Conservation (phyloP, 805 yeast species). For the Candida mattraensis region DNA sequence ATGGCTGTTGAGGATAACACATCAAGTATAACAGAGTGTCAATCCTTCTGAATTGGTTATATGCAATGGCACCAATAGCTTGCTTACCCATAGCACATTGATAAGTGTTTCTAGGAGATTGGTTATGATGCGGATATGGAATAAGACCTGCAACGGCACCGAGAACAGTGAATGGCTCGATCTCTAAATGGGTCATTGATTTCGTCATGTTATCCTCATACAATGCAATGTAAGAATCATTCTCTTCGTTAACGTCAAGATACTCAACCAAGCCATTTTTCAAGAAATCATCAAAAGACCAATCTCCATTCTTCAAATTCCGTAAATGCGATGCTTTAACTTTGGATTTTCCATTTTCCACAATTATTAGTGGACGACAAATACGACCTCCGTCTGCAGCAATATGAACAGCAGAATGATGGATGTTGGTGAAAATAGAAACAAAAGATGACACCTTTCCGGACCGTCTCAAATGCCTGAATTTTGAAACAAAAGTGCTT, state of each 20-base stretch:
- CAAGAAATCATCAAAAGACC: constrained; percentile 91
- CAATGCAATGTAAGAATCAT: constrained; percentile 88
- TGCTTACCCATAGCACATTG: constrained; percentile 98
- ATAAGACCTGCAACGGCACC: constrained; percentile 93
- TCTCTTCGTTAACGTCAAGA: constrained; percentile 95
- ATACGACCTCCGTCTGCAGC: constrained; percentile 99
- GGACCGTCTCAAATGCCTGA: constrained; percentile 77
- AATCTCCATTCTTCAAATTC: constrained; percentile 60
- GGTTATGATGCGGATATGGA: constrained; percentile 92
- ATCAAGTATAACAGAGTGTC: constrained; percentile 90
- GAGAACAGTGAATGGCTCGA: constrained; percentile 89
- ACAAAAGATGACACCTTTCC: constrained; percentile 89
- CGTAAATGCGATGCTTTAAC: constrained; percentile 72
- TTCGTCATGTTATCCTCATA: constrained; percentile 66
- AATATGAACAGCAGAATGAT: constrained; percentile 91
- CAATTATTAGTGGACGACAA: constrained; percentile 93
- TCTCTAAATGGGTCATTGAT: constrained; percentile 83
- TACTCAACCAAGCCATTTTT: constrained; percentile 88
- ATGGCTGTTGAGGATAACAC: constrained; percentile 99
- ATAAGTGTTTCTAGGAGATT: constrained; percentile 88
- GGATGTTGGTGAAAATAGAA: constrained; percentile 85
- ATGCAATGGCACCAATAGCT: constrained; percentile 99
- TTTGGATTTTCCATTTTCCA: constrained; percentile 65
- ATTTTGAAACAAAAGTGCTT: constrained; percentile 71
- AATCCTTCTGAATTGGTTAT: constrained; percentile 92